phyloP scores from a whole-genome alignment of 2,329 filamentous ascomycete genomes.

The Paecilomyces fulvus region DNA sequence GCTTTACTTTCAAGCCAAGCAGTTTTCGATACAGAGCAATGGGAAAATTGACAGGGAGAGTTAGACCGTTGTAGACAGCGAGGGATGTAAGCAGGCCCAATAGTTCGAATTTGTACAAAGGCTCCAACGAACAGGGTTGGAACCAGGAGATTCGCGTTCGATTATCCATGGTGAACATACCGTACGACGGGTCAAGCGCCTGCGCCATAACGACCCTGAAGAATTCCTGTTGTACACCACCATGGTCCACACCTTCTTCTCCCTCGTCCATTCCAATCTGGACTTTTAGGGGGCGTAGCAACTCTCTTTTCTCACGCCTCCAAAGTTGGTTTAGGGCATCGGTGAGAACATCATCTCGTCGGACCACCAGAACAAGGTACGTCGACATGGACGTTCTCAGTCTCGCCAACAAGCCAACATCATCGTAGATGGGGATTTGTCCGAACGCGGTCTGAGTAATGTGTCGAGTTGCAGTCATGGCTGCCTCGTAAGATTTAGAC shows the following conservation, averaged over 20 bases:
- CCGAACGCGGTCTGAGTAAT: conserved; percentile 38
- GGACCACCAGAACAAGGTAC: conserved; percentile 62
- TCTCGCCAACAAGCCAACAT: conserved; percentile 53
- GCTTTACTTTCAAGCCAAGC: conserved; percentile 58
- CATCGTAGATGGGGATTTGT: conserved; percentile 44
- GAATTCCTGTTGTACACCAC: conserved; percentile 94
- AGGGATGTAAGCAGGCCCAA: conserved; percentile 81
- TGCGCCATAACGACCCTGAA: conserved; percentile 78
- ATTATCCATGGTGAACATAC: conserved; percentile 67
- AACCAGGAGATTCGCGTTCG: conserved; percentile 82
- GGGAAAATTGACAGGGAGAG: conserved; percentile 82
- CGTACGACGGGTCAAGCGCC: conserved; percentile 68
- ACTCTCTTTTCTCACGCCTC: conserved; percentile 71
- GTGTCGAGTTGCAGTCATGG: conserved; percentile 41
- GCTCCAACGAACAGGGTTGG: conserved; percentile 69
- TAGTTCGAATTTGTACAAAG: conserved; percentile 83
- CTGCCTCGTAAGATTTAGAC: conserved; percentile 68
- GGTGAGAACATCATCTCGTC: conserved; percentile 57
- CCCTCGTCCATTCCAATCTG: conserved; percentile 72
- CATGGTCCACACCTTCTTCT: conserved; percentile 86
- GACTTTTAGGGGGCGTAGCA: conserved; percentile 80
- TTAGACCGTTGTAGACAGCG: conserved; percentile 87
- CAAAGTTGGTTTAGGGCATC: conserved; percentile 84
- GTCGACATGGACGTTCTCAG: conserved; percentile 60
- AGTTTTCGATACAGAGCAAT: conserved; percentile 75